Evolutionary conservation across 1,139 yeast genomes (phyloP).

Genomic region (Ogataea hybrid): DNA sequence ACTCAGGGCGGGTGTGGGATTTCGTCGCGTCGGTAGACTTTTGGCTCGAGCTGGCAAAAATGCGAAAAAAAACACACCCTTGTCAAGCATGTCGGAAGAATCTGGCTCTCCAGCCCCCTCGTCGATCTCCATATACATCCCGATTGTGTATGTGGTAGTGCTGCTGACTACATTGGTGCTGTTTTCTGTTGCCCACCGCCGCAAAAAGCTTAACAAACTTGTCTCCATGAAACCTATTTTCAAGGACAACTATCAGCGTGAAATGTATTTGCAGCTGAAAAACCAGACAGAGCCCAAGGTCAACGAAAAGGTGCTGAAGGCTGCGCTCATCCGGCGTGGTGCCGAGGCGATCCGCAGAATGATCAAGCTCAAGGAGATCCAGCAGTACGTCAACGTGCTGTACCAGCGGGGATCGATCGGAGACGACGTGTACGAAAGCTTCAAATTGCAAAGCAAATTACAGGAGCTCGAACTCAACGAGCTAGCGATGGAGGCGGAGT

Average conservation of each 20-base stretch:
- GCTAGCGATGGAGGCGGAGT: conserved; percentile 74
- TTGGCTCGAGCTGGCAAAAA: neutral
- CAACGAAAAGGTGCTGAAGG: conserved; percentile 79
- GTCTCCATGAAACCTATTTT: conserved; percentile 68
- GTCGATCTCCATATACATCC: conserved; percentile 78
- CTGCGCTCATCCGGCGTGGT: conserved; percentile 77
- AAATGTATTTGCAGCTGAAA: conserved; percentile 61
- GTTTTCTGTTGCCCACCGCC: conserved; percentile 73
- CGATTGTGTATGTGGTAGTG: conserved; percentile 74
- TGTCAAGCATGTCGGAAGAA: conserved; percentile 15
- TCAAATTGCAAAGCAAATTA: conserved; percentile 70
- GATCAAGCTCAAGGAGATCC: conserved; percentile 69
- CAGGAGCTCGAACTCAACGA: conserved; percentile 80
- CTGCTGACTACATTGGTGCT: conserved; percentile 66
- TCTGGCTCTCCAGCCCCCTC: conserved; percentile 17
- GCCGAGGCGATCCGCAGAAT: conserved; percentile 69
- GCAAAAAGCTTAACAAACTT: conserved; percentile 49
- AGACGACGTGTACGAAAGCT: conserved; percentile 82
- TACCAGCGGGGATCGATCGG: conserved; percentile 91
- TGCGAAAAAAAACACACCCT: neutral
- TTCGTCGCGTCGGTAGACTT: no score
- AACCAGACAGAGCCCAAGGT: conserved; percentile 55
- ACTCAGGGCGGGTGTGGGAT: no score
- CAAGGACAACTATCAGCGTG: conserved; percentile 63
- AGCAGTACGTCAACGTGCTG: conserved; percentile 62